Evolutionary conservation across 2,329 filamentous ascomycete genomes (phyloP).

Genomic region (Cercospora citrullina): DNA sequence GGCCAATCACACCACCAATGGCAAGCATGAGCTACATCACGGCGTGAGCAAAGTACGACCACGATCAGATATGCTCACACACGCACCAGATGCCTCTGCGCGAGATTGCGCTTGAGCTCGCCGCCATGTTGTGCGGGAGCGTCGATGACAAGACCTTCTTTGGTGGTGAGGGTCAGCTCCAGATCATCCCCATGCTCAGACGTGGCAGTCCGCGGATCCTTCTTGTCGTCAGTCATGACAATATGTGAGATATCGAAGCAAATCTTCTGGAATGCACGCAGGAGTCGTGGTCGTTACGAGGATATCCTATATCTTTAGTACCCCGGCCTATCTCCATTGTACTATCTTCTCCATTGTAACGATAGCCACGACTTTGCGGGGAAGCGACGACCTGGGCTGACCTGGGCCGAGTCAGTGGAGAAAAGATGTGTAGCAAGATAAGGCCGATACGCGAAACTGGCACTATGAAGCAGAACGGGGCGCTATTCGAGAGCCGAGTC

Average conservation of each 20-base stretch:
- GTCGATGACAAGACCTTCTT: no score
- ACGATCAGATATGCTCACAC: no score
- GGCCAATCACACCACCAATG: no score
- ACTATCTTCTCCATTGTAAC: background rate
- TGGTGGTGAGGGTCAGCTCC: no score
- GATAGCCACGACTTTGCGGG: background rate
- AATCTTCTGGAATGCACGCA: background rate
- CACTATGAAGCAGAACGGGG: background rate
- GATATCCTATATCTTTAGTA: background rate
- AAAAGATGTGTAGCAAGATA: background rate
- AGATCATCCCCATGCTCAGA: no score
- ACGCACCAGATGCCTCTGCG: no score
- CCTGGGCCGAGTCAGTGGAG: background rate
- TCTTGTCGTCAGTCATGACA: background rate
- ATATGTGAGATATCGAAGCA: background rate
- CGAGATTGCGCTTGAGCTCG: no score
- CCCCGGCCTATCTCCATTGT: background rate
- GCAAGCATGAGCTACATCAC: no score
- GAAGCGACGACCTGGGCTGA: background rate
- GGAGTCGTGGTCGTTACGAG: background rate
- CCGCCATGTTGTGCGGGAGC: no score
- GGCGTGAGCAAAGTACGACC: no score
- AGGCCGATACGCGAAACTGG: background rate
- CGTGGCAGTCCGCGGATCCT: background rate
- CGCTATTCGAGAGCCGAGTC: background rate